Percentiles rank a stretch among this genome's conserved stretches.
Evolutionary conservation across 176 grass and related monocot species (phyloP).

Genomic region (Hyparrhenia diplandra): DNA sequence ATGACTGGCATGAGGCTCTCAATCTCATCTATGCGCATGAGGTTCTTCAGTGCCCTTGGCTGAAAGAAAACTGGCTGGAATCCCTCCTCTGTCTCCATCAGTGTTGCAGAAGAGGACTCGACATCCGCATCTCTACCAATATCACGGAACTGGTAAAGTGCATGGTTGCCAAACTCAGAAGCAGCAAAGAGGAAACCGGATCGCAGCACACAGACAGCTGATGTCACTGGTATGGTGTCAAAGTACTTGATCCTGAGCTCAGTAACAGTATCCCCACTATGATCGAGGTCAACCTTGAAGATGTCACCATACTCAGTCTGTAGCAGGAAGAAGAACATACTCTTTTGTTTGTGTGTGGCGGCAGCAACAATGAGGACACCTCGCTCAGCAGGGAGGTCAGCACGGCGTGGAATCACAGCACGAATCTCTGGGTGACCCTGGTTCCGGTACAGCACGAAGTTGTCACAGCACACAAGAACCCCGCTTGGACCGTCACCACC

Average conservation of each 20-base stretch:
- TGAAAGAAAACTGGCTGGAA: slow-evolving; percentile 96
- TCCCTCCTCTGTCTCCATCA: slow-evolving; percentile 97
- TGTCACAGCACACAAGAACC: slow-evolving; percentile 87
- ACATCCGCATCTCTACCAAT: slow-evolving; percentile 89
- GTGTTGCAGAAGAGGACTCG: slow-evolving; percentile 79
- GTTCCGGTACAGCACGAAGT: slow-evolving; percentile 92
- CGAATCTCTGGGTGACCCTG: slow-evolving; percentile 92
- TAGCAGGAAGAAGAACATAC: slow-evolving; percentile 85
- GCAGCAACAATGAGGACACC: slow-evolving; percentile 96
- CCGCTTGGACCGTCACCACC: slow-evolving; percentile 82
- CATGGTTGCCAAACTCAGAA: slow-evolving; percentile 90
- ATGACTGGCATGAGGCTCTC: slow-evolving; percentile 77
- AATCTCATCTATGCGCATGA: not conserved
- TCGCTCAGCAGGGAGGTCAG: slow-evolving; percentile 85
- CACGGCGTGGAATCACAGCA: slow-evolving; percentile 87
- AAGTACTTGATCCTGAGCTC: slow-evolving; percentile 99
- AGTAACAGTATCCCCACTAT: slow-evolving; percentile 56
- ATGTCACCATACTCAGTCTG: slow-evolving; percentile 93
- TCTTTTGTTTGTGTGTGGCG: slow-evolving; percentile 87
- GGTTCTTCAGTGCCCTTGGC: slow-evolving; percentile 84
- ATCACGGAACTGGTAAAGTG: slow-evolving; percentile 85
- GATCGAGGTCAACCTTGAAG: slow-evolving; percentile 80
- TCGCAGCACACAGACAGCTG: slow-evolving; percentile 77
- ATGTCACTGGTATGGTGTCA: slow-evolving; percentile 82
- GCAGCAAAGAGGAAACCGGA: slow-evolving; percentile 79